These are phyloP conservation scores for Oryza australiensis DNA, from an alignment of 176 grass and related monocot genomes.

Conservation along the genomic window DNA sequence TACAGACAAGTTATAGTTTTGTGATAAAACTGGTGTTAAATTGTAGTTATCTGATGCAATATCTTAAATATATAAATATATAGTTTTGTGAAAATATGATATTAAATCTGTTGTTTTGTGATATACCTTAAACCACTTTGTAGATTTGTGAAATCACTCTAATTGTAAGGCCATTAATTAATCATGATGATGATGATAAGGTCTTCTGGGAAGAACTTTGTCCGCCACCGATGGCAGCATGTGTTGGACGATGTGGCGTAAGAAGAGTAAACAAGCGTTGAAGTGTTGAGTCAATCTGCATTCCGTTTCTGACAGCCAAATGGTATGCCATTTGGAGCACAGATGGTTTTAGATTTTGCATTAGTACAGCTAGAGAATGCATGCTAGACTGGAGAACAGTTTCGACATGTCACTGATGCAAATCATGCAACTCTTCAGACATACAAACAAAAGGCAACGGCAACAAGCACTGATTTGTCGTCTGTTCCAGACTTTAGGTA, in stretches of 20 bases:
- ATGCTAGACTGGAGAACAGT: not conserved
- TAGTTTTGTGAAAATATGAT: too few relatives aligned
- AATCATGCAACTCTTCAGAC: not conserved
- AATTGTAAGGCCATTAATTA: not conserved
- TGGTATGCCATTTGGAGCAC: conserved; percentile 32
- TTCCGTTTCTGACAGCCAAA: not conserved
- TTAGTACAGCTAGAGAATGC: not conserved
- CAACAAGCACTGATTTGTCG: not conserved
- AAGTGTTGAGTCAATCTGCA: not conserved
- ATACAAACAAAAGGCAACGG: not conserved
- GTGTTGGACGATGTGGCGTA: conserved; percentile 15
- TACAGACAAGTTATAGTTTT: too few relatives aligned
- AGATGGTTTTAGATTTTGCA: not conserved
- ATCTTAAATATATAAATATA: too few relatives aligned
- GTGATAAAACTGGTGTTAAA: too few relatives aligned
- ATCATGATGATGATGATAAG: not conserved
- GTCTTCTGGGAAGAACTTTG: conserved; percentile 19
- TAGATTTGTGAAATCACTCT: too few relatives aligned
- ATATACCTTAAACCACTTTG: too few relatives aligned
- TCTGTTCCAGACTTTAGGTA: too few relatives aligned
- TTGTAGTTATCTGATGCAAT: too few relatives aligned
- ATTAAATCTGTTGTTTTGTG: too few relatives aligned
- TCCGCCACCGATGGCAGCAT: conserved; percentile 23
- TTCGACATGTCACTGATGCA: not conserved
- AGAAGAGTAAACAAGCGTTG: conserved; percentile 23